Evolutionary conservation across 2,329 filamentous ascomycete genomes (phyloP), one percentile per base, ranked within the genome.

Genomic region (Cladosporium phlei): DNA sequence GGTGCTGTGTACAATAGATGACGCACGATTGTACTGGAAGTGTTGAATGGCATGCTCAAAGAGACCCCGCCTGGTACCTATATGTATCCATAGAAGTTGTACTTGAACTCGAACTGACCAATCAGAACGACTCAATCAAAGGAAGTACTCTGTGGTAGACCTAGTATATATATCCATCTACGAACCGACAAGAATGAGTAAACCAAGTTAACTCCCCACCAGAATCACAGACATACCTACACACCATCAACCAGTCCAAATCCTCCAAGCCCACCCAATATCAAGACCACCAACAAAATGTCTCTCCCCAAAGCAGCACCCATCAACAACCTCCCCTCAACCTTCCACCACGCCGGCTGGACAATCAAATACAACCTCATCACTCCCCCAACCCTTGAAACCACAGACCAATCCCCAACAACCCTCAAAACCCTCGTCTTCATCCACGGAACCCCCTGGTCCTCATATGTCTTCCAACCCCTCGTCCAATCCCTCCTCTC

Each of bases 401-500:
- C n/a, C n/a, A n/a, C 55, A 61, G 60, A 3, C 59, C 65, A 17
- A 50, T 43, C 10, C 65, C 59, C 32, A 8, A 12, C 20, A 59
- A 67, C 22, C 59, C 52, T 48, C 69, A 63, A 44, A 17, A 62
- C 62, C 0, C 33, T 73, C 0, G 69, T 74, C 10, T 72, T 74
- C 28, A 55, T 74, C 7, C 72, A 74, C 47, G 71, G 72, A 43
- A 75, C 72, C 0, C 72, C 72, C 0, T 74, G 71, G 70, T 72
- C 70, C 2, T 72, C 68, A 1, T 53, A 48, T 0, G 60, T 73
- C 7, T 74, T 69, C 67, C 37, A 49, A 0, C 56, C 60, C 1
- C 62, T 67, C 14, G 68, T 67, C 1, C 50, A 59, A 22, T 55
- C 67, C 2, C 54, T 74, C 1, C 37, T 21, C 25, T n/a, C n/a